These are phyloP conservation scores for Arthrobotrys musiformis DNA, from an alignment of 2,329 filamentous ascomycete genomes.

Conservation along the genomic window DNA sequence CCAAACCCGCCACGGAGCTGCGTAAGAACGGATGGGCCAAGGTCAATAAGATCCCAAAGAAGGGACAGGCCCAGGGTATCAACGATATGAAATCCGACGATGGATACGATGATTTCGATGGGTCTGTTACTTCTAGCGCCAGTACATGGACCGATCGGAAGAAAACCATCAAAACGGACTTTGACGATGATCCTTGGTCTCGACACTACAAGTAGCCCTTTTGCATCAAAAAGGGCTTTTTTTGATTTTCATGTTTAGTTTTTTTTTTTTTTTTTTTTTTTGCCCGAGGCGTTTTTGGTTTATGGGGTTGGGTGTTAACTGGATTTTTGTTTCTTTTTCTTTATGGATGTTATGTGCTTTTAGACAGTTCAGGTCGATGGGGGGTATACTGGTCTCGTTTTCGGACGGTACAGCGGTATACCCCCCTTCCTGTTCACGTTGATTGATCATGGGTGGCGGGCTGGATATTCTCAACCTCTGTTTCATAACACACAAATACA, in stretches of 20 bases:
- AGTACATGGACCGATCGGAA: conserved; percentile 49
- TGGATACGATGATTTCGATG: conserved; percentile 30
- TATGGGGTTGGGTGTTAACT: no score
- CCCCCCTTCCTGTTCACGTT: no score
- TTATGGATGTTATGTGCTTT: no score
- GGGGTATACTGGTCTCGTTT: no score
- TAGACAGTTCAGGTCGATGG: no score
- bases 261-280: background rate
- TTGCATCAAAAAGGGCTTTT: background rate
- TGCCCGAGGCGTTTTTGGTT: no score
- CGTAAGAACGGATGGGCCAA: conserved; percentile 57
- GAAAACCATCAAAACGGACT: conserved; percentile 43
- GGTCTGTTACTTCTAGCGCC: conserved; percentile 4
- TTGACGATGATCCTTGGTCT: conserved; percentile 49
- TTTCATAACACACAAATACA: no score
- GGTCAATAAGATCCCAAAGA: conserved; percentile 35
- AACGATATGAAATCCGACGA: conserved; percentile 25
- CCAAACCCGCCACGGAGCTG: background rate
- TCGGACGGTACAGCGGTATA: no score
- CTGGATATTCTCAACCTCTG: no score
- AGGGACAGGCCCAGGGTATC: conserved; percentile 16
- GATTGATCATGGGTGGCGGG: no score
- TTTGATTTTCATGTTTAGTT: background rate
- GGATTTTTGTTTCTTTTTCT: no score
- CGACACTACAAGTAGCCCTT: conserved; percentile 6